Evolutionary conservation across 1,139 yeast species (phyloP).

Genomic region (Nakaseomyces glabratus): DNA sequence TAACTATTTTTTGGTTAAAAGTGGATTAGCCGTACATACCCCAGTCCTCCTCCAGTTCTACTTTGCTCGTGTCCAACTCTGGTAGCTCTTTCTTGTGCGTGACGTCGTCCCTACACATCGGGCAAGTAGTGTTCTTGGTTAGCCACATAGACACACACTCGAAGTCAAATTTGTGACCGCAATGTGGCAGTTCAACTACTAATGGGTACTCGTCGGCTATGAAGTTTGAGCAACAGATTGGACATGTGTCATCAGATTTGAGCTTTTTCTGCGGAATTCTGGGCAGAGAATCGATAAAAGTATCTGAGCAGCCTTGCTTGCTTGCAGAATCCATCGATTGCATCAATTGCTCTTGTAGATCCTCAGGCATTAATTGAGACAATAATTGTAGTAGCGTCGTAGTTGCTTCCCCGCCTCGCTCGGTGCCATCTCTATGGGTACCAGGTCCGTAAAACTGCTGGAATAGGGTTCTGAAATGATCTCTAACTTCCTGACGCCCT

Average conservation of each 20-base stretch:
- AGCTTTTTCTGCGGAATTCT: conserved; percentile 49
- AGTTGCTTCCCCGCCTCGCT: conserved; percentile 11
- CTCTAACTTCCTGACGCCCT: conserved; percentile 11
- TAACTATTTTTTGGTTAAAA: too few relatives aligned
- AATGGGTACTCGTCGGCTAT: conserved; percentile 70
- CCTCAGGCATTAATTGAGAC: conserved; percentile 22
- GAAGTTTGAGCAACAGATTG: conserved; percentile 73
- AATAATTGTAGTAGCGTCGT: conserved; percentile 22
- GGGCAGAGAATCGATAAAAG: conserved; percentile 66
- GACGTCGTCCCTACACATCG: conserved; percentile 74
- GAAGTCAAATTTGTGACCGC: conserved; percentile 74
- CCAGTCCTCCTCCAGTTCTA: conserved; percentile 61
- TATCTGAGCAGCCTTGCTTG: conserved; percentile 55
- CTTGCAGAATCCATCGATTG: conserved; percentile 19
- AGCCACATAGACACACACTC: conserved; percentile 93
- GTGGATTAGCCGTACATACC: conserved; percentile 70
- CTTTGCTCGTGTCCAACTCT: conserved; percentile 54
- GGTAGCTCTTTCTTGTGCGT: conserved; percentile 36
- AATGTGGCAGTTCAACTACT: conserved; percentile 65
- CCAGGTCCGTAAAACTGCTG: conserved; percentile 20
- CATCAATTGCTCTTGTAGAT: conserved; percentile 25
- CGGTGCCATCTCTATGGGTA: conserved; percentile 14
- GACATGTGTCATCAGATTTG: conserved; percentile 56
- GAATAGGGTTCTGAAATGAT: conserved; percentile 17
- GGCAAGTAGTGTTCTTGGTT: conserved; percentile 71